Percentiles rank a stretch among this genome's conserved stretches.
These are phyloP conservation scores for Emergomyces orientalis DNA, from an alignment of 2,329 filamentous ascomycete genomes.

Conservation along the genomic window DNA sequence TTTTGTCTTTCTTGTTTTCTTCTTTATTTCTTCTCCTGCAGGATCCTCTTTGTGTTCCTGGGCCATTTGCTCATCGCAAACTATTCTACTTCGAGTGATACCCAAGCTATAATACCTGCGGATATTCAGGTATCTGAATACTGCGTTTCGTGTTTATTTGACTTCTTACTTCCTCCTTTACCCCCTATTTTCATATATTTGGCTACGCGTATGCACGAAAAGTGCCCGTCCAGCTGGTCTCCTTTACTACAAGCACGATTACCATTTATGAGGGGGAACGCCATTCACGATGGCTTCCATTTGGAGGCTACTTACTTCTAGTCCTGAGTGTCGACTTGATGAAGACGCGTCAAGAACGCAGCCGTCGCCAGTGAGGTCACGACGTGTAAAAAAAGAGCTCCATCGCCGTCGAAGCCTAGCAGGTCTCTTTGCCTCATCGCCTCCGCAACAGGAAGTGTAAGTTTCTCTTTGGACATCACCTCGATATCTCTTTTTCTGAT, in stretches of 20 bases:
- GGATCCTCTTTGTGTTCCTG: neutral
- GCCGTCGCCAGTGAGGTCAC: neutral
- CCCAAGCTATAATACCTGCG: neutral
- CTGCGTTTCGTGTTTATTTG: neutral
- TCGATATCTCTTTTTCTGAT: neutral
- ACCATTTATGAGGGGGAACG: neutral
- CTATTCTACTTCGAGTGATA: neutral
- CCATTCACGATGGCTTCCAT: neutral
- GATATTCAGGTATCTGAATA: neutral
- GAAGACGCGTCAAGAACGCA: neutral
- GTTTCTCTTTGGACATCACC: neutral
- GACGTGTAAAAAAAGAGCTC: neutral
- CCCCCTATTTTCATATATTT: too few relatives aligned
- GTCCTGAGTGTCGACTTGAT: neutral
- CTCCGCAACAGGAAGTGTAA: neutral
- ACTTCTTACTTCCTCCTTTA: neutral
- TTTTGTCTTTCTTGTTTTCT: neutral
- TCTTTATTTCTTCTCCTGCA: neutral
- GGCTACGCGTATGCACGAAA: neutral
- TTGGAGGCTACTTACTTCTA: neutral
- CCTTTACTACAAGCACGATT: neutral
- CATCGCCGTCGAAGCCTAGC: constrained; percentile 7
- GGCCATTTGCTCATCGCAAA: neutral
- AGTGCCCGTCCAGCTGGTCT: neutral
- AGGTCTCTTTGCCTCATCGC: constrained; percentile 2